Base-by-base conservation (phyloP, 2,329 filamentous ascomycete species). In the Trichoderma sp. region DNA sequence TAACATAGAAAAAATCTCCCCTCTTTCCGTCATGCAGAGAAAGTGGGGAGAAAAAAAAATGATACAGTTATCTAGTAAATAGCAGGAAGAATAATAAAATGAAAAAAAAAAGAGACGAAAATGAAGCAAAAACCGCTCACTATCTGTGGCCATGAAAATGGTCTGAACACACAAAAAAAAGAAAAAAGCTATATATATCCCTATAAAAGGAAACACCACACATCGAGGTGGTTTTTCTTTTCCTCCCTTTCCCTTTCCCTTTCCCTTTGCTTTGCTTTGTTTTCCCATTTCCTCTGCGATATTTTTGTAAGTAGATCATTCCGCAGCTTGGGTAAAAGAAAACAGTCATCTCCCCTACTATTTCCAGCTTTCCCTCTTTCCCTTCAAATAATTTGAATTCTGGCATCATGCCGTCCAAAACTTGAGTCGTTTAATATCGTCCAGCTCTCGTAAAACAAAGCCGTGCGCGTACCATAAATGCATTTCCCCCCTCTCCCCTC, bases 61-160 rank as follows among this genome's bases (percentile, higher is more conserved):
- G 60, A 64, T 64, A 64, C 60, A 64, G n/a, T 49, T 43, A 55
- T 63, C 59, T 52, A 59, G 32, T 34, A 14, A 34, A 34, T 34
- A 34, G 11, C 32, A 5, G 30, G 4, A 34, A 34, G 32, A 37
- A n/a, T n/a, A 43, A 6, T 18, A 18, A 7, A 37, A n/a, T n/a
- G n/a, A 6, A 43, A 18, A 7, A 18, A 43, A 7, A 18, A 43
- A 18, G 7, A n/a, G 26, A 24, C 43, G 43, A 59, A 55, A 58
- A 59, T 37, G 26, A 51, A 30, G 51, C 46, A 56, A 59, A 46
- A 59, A n/a, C 14, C 39, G 34, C 46, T 66, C 64, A 59, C 39
- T 39, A 54, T 8, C 54, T 46, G 34, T 49, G 26, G 66, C 43
- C 39, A 43, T 18, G 14, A 8, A 24, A 46, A 68, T 64, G 49